Evolutionary conservation across 331 rosid species (phyloP).

Genomic region (Ulmus americana): DNA sequence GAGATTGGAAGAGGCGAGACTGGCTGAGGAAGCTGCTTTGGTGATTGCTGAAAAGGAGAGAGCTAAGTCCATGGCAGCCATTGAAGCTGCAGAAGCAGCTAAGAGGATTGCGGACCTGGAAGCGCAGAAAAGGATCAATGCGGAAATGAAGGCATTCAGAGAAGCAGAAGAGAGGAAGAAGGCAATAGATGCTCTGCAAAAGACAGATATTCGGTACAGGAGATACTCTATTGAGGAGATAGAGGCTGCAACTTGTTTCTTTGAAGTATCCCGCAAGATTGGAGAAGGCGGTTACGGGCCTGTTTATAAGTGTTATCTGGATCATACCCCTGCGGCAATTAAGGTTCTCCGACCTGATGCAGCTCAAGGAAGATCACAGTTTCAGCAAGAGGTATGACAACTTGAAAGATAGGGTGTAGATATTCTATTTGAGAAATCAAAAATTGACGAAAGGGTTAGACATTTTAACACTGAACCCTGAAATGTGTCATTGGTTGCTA

Average conservation of each 20-base stretch:
- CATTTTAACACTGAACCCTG: not conserved
- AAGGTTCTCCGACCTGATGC: constrained; percentile 98
- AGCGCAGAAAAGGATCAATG: constrained; percentile 70
- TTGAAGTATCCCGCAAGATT: constrained; percentile 56
- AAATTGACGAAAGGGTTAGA: not conserved
- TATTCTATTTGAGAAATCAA: too few relatives aligned
- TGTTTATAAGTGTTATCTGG: constrained; percentile 61
- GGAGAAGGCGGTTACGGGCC: constrained; percentile 99
- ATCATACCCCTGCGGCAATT: constrained; percentile 80
- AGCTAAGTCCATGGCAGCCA: constrained; percentile 84
- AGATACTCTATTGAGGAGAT: constrained; percentile 78
- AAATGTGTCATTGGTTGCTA: not conserved
- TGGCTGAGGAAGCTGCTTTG: constrained; percentile 79
- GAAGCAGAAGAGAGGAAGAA: constrained; percentile 69
- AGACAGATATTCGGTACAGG: constrained; percentile 58
- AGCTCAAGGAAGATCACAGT: constrained; percentile 89
- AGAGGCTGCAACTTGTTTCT: constrained; percentile 72
- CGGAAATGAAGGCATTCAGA: constrained; percentile 64
- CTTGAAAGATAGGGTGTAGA: not conserved
- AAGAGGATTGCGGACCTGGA: constrained; percentile 78
- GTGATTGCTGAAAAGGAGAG: constrained; percentile 68
- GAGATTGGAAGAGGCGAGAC: constrained; percentile 67
- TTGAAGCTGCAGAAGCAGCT: constrained; percentile 87
- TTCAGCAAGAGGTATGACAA: constrained; percentile 71
- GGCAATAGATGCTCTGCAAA: constrained; percentile 50